phyloP scores from a whole-genome alignment of 768 basidiomycete species.

The Piloderma croceum region DNA sequence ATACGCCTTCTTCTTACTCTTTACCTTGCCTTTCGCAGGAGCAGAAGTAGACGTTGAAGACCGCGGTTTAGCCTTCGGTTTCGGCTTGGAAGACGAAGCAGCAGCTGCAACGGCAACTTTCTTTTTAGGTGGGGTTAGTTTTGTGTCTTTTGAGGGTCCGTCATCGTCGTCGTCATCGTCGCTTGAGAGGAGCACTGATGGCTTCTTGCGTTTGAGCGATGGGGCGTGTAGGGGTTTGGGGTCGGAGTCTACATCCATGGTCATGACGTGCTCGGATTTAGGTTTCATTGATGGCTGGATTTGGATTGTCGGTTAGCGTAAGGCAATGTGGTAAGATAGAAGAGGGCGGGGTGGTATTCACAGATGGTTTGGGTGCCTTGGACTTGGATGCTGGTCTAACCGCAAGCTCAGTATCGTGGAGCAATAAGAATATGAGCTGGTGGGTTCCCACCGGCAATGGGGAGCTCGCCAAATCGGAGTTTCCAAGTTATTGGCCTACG shows the following conservation, averaged over 20 bases:
- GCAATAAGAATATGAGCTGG: too few relatives aligned
- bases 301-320: background rate
- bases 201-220: conserved; percentile 28
- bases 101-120: conserved; percentile 32
- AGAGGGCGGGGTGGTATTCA: background rate
- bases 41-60: too few relatives aligned
- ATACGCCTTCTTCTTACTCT: too few relatives aligned
- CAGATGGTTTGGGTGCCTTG: background rate
- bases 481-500: too few relatives aligned
- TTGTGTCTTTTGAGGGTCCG: conserved; percentile 9
- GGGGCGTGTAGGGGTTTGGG: conserved; percentile 14
- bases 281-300: conserved; percentile 3
- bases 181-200: conserved; percentile 27
- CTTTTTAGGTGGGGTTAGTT: conserved; percentile 35
- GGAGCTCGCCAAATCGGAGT: too few relatives aligned
- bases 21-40: too few relatives aligned
- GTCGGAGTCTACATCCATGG: conserved; percentile 21
- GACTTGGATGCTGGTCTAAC: too few relatives aligned
- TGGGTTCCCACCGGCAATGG: too few relatives aligned
- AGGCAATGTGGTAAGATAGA: background rate
- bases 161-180: conserved; percentile 36
- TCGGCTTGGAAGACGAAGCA: too few relatives aligned
- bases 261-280: conserved; percentile 14
- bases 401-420: too few relatives aligned
- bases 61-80: too few relatives aligned